These are phyloP conservation scores for Geosmithia morbida DNA, from an alignment of 2,329 filamentous ascomycete species.

Conservation along the genomic window DNA sequence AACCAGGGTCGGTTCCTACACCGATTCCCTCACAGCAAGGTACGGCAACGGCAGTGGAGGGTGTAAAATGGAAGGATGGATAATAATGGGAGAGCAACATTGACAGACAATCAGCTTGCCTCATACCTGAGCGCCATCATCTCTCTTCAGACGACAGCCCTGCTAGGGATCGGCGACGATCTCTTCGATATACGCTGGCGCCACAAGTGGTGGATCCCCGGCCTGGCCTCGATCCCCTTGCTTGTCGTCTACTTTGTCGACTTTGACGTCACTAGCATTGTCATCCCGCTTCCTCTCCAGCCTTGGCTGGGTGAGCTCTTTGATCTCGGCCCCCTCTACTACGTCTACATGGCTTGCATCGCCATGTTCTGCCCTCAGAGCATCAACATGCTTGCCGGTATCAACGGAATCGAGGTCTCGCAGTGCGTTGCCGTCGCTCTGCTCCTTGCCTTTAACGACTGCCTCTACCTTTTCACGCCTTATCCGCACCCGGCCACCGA, in stretches of 20 bases:
- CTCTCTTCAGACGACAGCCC: slow-evolving; percentile 77
- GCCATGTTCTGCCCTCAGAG: slow-evolving; percentile 97
- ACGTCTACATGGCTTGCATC: slow-evolving; percentile 90
- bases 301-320: slow-evolving; percentile 74
- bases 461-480: slow-evolving; percentile 68
- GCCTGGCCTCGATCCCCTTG: slow-evolving; percentile 82
- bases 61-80: too few species aligned
- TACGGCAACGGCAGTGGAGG: slow-evolving; percentile 17
- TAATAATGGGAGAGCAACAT: too few species aligned
- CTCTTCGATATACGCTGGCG: slow-evolving; percentile 97
- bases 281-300: slow-evolving; percentile 75
- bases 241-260: slow-evolving; percentile 97
- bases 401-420: slow-evolving; percentile 93
- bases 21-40: slow-evolving; percentile 88
- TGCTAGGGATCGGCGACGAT: slow-evolving; percentile 89
- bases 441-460: slow-evolving; percentile 75
- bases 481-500: slow-evolving; percentile 90
- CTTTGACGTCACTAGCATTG: slow-evolving; percentile 91
- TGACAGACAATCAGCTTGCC: slow-evolving; percentile 47
- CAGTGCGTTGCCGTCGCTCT: slow-evolving; percentile 85
- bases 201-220: slow-evolving; percentile 96
- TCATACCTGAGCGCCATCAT: slow-evolving; percentile 91
- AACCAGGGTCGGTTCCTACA: slow-evolving; percentile 78
- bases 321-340: slow-evolving; percentile 74
- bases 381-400: slow-evolving; percentile 99